Evolutionary conservation across 1,284 basidiomycete genomes (phyloP).

Genomic region (Malassezia arunalokei): DNA sequence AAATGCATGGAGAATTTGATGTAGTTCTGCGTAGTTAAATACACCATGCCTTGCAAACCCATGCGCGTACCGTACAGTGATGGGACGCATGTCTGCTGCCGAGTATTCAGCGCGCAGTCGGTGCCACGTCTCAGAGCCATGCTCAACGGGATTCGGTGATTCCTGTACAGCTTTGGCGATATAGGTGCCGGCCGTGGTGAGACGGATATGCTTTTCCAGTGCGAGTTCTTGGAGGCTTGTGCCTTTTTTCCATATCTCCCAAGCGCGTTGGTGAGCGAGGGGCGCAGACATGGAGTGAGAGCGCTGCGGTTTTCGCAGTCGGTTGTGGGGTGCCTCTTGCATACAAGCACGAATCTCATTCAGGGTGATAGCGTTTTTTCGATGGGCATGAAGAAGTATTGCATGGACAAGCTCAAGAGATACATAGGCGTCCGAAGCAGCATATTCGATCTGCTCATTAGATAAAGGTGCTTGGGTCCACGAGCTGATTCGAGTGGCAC

Average conservation of each 20-base stretch:
- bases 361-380: not conserved
- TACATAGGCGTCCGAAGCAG: constrained; percentile 30
- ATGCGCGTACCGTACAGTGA: not conserved
- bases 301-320: not conserved
- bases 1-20: not conserved
- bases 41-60: constrained; percentile 1
- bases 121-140: not conserved
- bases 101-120: constrained; percentile 7
- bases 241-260: constrained; percentile 16
- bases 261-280: constrained; percentile 17
- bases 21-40: constrained; percentile 7
- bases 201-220: constrained; percentile 10
- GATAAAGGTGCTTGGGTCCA: constrained; percentile 22
- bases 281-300: constrained; percentile 2
- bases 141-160: not conserved
- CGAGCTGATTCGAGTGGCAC: constrained; percentile 19
- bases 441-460: constrained; percentile 27
- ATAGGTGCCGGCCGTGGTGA: constrained; percentile 15
- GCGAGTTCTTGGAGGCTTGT: constrained; percentile 13
- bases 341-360: not conserved
- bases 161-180: constrained; percentile 12
- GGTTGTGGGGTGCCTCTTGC: not conserved
- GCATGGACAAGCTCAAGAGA: constrained; percentile 28
- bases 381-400: not conserved
- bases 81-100: not conserved